A percentile compares a stretch with the other conserved stretches of the same genome.
These are phyloP conservation scores for Akanthomyces dipterigenus DNA, from an alignment of 2,329 filamentous ascomycete genomes.

Conservation along the genomic window DNA sequence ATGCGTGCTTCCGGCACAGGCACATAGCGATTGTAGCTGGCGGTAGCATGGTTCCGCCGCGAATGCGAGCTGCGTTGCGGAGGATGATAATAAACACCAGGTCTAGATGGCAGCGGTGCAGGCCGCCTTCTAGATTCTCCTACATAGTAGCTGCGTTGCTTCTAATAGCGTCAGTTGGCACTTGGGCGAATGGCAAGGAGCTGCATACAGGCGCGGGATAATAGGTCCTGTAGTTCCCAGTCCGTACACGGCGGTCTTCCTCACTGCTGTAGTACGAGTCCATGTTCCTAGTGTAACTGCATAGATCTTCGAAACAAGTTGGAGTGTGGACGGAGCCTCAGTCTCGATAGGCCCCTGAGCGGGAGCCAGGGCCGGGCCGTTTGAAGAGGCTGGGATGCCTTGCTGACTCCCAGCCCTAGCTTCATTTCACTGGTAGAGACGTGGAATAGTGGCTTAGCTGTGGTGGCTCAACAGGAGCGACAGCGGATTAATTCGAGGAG, in stretches of 20 bases:
- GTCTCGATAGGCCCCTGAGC: neutral
- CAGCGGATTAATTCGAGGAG: neutral
- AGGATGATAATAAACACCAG: neutral
- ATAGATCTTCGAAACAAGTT: neutral
- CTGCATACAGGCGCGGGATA: neutral
- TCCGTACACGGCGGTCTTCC: neutral
- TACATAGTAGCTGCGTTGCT: neutral
- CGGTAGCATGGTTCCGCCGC: neutral
- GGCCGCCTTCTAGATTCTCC: neutral
- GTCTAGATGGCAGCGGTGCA: neutral
- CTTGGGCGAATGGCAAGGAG: no score
- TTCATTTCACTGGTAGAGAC: neutral
- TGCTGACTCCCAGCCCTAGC: neutral
- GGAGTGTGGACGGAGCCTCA: neutral
- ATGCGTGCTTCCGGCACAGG: neutral
- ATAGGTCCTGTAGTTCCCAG: neutral
- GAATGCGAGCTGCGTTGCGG: neutral
- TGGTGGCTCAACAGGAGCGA: neutral
- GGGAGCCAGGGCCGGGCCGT: constrained; percentile 11
- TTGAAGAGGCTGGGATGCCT: neutral
- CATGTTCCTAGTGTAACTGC: neutral
- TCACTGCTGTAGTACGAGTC: neutral
- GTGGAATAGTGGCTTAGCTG: neutral
- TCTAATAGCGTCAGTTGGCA: neutral
- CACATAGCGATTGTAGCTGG: neutral